Conservation (phyloP, 495 filamentous ascomycete genomes). For the Tuber aestivum region DNA sequence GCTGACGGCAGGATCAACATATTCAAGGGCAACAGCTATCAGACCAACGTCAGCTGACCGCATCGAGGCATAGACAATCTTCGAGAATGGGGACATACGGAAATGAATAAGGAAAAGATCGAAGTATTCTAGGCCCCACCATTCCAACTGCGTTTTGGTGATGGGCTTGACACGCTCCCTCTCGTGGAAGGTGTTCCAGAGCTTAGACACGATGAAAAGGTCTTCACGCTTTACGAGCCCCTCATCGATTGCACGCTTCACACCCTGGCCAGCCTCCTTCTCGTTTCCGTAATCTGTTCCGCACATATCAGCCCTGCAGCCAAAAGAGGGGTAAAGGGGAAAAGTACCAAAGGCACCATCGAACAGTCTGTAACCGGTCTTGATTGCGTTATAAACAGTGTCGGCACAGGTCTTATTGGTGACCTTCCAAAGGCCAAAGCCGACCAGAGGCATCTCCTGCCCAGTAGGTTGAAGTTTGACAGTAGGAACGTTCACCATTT, state of each 20-base stretch:
- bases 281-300: constrained; percentile 80
- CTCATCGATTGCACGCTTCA: constrained; percentile 80
- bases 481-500: constrained; percentile 45
- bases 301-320: constrained; percentile 13
- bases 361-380: constrained; percentile 77
- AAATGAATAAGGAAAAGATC: constrained; percentile 80
- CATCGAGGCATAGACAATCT: background rate
- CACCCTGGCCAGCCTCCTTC: constrained; percentile 72
- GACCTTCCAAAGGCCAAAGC: constrained; percentile 80
- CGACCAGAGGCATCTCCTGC: constrained; percentile 80
- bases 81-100: constrained; percentile 43
- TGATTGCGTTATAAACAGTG: constrained; percentile 82
- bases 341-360: constrained; percentile 75
- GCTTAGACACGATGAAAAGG: constrained; percentile 86
- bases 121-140: constrained; percentile 82
- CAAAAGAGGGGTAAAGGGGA: constrained; percentile 2
- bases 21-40: constrained; percentile 61
- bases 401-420: constrained; percentile 70
- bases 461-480: constrained; percentile 71
- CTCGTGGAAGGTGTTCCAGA: constrained; percentile 88
- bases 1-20: constrained; percentile 67
- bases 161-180: constrained; percentile 66
- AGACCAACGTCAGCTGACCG: background rate
- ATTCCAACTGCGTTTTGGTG: constrained; percentile 62
- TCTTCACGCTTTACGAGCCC: constrained; percentile 79